Percentiles rank a stretch among this genome's conserved stretches.
phyloP scores from a whole-genome alignment of 2,329 filamentous ascomycete genomes.

The Colletotrichum sp. region DNA sequence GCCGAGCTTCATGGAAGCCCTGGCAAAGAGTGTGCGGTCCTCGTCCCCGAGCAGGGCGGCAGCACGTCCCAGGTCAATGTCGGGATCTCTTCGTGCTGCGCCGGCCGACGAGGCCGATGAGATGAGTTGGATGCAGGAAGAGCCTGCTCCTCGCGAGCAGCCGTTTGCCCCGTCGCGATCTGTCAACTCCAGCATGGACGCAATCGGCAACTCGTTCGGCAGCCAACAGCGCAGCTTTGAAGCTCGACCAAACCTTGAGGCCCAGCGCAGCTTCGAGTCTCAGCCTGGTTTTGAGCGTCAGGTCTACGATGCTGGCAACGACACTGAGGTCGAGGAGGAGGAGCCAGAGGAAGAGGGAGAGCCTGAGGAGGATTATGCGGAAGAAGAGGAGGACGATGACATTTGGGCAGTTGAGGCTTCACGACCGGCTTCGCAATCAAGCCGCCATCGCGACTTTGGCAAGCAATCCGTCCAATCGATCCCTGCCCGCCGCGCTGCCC shows the following conservation, averaged over 20 bases:
- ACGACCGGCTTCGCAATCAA: slow-evolving; percentile 32
- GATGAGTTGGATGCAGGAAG: slow-evolving; percentile 48
- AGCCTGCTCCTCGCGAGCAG: slow-evolving; percentile 16
- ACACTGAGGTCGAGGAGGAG: slow-evolving; percentile 11
- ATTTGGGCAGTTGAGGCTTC: slow-evolving; percentile 64
- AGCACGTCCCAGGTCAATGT: not conserved
- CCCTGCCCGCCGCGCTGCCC: slow-evolving; percentile 25
- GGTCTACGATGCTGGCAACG: not conserved
- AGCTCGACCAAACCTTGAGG: not conserved
- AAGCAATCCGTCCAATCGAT: slow-evolving; percentile 25
- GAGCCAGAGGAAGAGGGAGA: slow-evolving; percentile 14
- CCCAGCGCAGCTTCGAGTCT: not conserved
- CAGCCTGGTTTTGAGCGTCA: not conserved
- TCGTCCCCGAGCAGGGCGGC: not conserved
- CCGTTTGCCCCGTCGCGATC: slow-evolving; percentile 1
- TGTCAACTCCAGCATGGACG: slow-evolving; percentile 7
- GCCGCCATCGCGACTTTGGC: slow-evolving; percentile 33
- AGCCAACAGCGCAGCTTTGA: not conserved
- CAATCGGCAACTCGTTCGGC: slow-evolving; percentile 1
- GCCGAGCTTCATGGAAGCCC: slow-evolving; percentile 35
- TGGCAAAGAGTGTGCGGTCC: slow-evolving; percentile 29
- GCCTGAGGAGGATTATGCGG: slow-evolving; percentile 19
- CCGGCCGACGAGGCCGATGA: slow-evolving; percentile 34
- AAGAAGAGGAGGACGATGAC: slow-evolving; percentile 50
- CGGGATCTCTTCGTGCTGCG: slow-evolving; percentile 3